A percentile compares a stretch with the other conserved stretches of the same genome.
Conservation (phyloP, 2,329 filamentous ascomycete species). For the Beauveria bassiana region DNA sequence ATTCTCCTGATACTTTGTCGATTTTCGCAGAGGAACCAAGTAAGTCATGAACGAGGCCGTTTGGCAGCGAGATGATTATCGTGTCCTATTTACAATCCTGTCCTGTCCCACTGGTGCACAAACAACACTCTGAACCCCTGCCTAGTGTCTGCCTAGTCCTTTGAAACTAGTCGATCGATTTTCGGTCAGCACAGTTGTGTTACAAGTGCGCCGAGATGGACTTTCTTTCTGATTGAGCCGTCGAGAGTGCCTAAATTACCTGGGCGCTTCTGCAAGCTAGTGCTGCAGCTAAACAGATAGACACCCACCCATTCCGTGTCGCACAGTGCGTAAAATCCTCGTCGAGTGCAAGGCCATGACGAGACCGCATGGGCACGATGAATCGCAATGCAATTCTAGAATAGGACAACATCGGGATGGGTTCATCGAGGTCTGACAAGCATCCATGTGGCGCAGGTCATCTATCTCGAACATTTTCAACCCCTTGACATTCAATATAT, state of each 20-base stretch:
- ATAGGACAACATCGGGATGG: too few relatives aligned
- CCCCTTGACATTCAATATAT: too few relatives aligned
- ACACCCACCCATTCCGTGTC: not conserved
- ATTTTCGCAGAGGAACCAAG: too few relatives aligned
- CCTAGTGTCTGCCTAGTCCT: not conserved
- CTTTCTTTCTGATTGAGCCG: constrained; percentile 4
- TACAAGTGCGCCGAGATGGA: not conserved
- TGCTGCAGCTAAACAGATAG: not conserved
- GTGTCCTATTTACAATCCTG: not conserved
- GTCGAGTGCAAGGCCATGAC: not conserved
- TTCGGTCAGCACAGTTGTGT: not conserved
- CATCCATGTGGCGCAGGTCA: too few relatives aligned
- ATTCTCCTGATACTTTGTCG: not conserved
- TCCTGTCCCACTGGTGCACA: not conserved
- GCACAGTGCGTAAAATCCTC: constrained; percentile 4
- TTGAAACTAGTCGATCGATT: constrained; percentile 10
- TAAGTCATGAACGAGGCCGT: too few relatives aligned
- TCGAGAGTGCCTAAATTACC: not conserved
- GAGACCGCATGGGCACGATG: too few relatives aligned
- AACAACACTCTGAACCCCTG: not conserved
- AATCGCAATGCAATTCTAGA: too few relatives aligned
- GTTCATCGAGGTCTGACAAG: too few relatives aligned
- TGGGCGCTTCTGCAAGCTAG: not conserved
- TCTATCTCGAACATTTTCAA: too few relatives aligned
- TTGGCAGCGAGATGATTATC: not conserved